Evolutionary conservation across 2,329 filamentous ascomycete genomes (phyloP).

Genomic region (Venturia nashicola): DNA sequence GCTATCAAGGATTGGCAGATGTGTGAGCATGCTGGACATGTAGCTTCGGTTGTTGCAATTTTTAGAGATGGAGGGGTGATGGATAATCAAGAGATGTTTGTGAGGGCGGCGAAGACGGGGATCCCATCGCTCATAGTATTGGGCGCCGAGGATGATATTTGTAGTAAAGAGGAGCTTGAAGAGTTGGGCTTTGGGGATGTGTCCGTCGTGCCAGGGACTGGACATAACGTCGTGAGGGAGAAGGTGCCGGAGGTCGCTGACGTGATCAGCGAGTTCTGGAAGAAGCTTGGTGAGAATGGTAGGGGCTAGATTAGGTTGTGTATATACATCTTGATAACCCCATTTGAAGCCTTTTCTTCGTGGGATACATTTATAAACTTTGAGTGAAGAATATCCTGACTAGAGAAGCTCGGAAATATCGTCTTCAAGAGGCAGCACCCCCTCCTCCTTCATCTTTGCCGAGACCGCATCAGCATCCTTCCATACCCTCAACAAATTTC

Average conservation of each 20-base stretch:
- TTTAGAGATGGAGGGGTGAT: conserved; percentile 34
- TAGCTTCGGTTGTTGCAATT: conserved; percentile 32
- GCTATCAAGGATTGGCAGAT: conserved; percentile 38
- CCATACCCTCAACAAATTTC: conserved; percentile 79
- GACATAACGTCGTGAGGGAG: conserved; percentile 30
- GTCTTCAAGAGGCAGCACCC: conserved; percentile 31
- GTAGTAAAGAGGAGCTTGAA: conserved; percentile 20
- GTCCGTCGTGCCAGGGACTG: conserved; percentile 23
- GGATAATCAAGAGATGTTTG: conserved; percentile 25
- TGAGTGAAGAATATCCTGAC: neutral
- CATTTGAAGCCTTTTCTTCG: neutral
- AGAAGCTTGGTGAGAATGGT: neutral
- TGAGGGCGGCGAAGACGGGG: conserved; percentile 15
- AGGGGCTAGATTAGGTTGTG: neutral
- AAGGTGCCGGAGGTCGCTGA: conserved; percentile 24
- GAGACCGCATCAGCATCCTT: conserved; percentile 63
- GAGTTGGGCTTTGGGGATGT: conserved; percentile 24
- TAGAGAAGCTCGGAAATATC: conserved; percentile 16
- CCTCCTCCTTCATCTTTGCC: conserved; percentile 44
- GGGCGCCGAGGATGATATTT: conserved; percentile 26
- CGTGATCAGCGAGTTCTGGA: conserved; percentile 22
- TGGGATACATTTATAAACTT: no score
- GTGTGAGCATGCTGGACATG: conserved; percentile 33
- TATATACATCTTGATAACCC: neutral
- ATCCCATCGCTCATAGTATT: conserved; percentile 22